These are phyloP conservation scores for Penicillium turbatum DNA, from an alignment of 495 filamentous ascomycete species.

Conservation along the genomic window DNA sequence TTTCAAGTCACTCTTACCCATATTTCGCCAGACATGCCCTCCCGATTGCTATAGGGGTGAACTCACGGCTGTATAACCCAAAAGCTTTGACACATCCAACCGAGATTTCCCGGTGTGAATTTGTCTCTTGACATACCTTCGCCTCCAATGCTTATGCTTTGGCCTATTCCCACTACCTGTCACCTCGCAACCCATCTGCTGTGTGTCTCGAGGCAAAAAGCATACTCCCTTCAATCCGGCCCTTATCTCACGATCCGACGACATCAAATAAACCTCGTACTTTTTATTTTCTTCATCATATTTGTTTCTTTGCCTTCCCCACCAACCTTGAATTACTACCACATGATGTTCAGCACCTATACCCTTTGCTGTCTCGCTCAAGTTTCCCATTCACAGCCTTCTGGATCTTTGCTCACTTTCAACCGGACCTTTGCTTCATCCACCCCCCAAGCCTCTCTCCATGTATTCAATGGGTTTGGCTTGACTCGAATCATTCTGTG, in stretches of 20 bases:
- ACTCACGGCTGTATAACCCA: not conserved
- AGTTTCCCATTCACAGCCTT: not conserved
- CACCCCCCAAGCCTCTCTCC: not conserved
- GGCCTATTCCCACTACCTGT: not conserved
- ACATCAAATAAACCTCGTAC: conserved; percentile 17
- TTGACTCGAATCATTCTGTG: not conserved
- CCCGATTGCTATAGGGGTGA: not conserved
- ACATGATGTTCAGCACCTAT: conserved; percentile 8
- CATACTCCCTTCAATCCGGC: not conserved
- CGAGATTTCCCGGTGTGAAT: not conserved
- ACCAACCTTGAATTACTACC: not conserved
- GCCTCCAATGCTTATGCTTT: not conserved
- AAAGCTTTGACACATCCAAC: not conserved
- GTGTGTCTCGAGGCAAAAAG: not conserved
- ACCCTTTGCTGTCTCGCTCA: conserved; percentile 6
- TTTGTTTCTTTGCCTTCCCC: conserved; percentile 2
- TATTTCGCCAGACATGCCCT: not conserved
- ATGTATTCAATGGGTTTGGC: not conserved
- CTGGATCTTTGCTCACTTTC: not conserved
- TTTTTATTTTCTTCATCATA: conserved; percentile 5
- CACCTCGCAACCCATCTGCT: not conserved
- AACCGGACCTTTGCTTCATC: not conserved
- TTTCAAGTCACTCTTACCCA: not conserved
- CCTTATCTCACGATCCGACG: conserved; percentile 16
- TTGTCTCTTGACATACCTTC: not conserved